phyloP scores from a whole-genome alignment of 441 rosid genomes.

The Omphalea diandra region DNA sequence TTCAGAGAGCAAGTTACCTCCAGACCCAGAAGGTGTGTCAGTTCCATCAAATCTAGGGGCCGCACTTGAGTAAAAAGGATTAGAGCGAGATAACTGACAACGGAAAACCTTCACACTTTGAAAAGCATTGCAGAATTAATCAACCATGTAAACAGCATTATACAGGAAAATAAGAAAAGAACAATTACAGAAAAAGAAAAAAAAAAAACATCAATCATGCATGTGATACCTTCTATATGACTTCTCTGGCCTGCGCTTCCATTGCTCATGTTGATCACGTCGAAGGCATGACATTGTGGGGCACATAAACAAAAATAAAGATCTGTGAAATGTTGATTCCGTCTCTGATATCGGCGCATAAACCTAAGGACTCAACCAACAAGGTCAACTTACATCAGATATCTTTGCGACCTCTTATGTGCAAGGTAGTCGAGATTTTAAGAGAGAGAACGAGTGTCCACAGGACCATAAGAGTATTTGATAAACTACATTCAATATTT shows the following conservation, averaged over 20 bases:
- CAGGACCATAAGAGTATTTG: neutral
- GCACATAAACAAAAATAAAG: constrained; percentile 78
- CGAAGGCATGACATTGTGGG: constrained; percentile 77
- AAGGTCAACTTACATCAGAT: neutral
- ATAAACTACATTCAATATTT: no score
- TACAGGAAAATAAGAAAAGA: neutral
- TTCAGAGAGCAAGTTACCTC: constrained; percentile 67
- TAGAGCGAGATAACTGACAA: constrained; percentile 67
- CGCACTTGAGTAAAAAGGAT: constrained; percentile 73
- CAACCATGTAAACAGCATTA: neutral
- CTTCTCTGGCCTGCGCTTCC: constrained; percentile 59
- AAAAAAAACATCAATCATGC: neutral
- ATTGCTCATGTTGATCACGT: constrained; percentile 88
- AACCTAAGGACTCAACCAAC: constrained; percentile 43
- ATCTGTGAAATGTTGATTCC: constrained; percentile 78
- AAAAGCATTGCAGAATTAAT: constrained; percentile 20
- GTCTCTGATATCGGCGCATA: constrained; percentile 66
- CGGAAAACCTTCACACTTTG: constrained; percentile 79
- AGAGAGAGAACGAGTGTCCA: neutral
- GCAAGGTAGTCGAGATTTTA: no score
- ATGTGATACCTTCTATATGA: constrained; percentile 55
- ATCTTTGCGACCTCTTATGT: neutral
- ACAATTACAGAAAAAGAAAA: neutral
- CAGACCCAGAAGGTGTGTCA: constrained; percentile 52
- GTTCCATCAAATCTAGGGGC: constrained; percentile 55